Evolutionary conservation across 2,329 filamentous ascomycete species (phyloP).

Genomic region (Cordyceps farinosa): DNA sequence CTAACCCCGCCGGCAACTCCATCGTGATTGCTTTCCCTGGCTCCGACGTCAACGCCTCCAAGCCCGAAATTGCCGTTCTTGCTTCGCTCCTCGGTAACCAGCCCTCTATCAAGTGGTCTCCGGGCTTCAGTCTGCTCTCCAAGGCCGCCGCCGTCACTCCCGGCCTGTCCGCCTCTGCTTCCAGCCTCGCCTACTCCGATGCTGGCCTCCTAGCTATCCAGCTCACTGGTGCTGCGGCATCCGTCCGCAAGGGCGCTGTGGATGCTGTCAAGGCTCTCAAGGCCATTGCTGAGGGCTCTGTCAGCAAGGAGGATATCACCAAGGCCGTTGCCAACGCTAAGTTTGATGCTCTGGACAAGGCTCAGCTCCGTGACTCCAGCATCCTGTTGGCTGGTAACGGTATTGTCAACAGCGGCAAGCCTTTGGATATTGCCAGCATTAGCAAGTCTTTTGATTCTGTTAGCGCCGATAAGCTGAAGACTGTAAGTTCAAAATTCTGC

Average conservation of each 20-base stretch:
- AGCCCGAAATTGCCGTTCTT: constrained; percentile 86
- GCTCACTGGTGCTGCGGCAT: constrained; percentile 69
- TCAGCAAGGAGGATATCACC: constrained; percentile 79
- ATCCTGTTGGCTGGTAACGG: constrained; percentile 81
- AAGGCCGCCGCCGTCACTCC: constrained; percentile 68
- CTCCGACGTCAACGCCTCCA: constrained; percentile 75
- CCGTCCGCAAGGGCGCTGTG: constrained; percentile 70
- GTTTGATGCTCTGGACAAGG: constrained; percentile 81
- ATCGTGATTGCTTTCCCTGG: constrained; percentile 91
- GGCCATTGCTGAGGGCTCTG: constrained; percentile 69
- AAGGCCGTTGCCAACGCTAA: constrained; percentile 93
- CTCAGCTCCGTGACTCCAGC: constrained; percentile 72
- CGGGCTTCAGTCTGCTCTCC: constrained; percentile 85
- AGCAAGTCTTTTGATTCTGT: constrained; percentile 77
- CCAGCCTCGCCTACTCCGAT: constrained; percentile 86
- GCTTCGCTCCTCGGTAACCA: constrained; percentile 85
- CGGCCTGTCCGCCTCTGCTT: constrained; percentile 66
- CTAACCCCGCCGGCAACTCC: constrained; percentile 73
- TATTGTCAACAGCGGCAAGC: constrained; percentile 74
- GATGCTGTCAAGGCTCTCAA: constrained; percentile 79
- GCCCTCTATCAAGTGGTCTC: constrained; percentile 90
- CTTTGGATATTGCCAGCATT: constrained; percentile 78
- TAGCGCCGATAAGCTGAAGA: constrained; percentile 78
- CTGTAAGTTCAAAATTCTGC: constrained; percentile 55
- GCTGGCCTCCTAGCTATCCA: constrained; percentile 85